phyloP scores from a whole-genome alignment of 2,329 filamentous ascomycete species.

The Xylaria sp. region DNA sequence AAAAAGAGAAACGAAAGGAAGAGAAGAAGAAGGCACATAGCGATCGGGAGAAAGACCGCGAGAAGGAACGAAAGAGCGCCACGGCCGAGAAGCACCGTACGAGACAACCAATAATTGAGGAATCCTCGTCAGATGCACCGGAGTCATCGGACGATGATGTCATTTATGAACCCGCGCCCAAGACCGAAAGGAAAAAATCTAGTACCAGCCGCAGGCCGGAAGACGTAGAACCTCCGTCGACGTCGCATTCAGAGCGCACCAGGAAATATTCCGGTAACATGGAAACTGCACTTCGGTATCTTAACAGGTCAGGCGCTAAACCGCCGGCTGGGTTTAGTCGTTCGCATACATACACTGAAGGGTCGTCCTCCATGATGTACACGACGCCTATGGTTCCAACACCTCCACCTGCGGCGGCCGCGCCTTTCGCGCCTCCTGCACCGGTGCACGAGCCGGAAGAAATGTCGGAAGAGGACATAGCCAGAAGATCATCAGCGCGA shows the following conservation, averaged over 20 bases:
- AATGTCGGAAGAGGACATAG: conserved; percentile 43
- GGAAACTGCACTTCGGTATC: conserved; percentile 46
- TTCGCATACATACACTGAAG: conserved; percentile 44
- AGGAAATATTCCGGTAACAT: conserved; percentile 46
- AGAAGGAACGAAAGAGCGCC: conserved; percentile 47
- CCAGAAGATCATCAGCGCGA: conserved; percentile 43
- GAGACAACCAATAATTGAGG: conserved; percentile 45
- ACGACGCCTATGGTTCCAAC: conserved; percentile 47
- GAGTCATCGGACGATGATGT: conserved; percentile 37
- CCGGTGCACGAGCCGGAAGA: conserved; percentile 35
- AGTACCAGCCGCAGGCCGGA: conserved; percentile 45
- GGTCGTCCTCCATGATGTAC: conserved; percentile 32
- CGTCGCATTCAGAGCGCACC: conserved; percentile 20
- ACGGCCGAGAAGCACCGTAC: conserved; percentile 46
- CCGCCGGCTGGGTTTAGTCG: conserved; percentile 34
- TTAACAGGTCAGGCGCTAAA: conserved; percentile 46
- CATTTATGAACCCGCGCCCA: conserved; percentile 39
- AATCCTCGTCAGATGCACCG: conserved; percentile 34
- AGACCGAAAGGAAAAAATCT: conserved; percentile 47
- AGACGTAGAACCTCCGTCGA: conserved; percentile 31
- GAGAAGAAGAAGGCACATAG: conserved; percentile 44
- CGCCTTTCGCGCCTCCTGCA: conserved; percentile 42
- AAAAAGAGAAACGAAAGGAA: conserved; percentile 45
- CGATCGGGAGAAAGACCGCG: conserved; percentile 48
- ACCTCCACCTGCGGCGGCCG: conserved; percentile 46